Evolutionary conservation across 345 rosid genomes (phyloP), one percentile per base, ranked within the genome.

Genomic region (Eucalyptus globulus): DNA sequence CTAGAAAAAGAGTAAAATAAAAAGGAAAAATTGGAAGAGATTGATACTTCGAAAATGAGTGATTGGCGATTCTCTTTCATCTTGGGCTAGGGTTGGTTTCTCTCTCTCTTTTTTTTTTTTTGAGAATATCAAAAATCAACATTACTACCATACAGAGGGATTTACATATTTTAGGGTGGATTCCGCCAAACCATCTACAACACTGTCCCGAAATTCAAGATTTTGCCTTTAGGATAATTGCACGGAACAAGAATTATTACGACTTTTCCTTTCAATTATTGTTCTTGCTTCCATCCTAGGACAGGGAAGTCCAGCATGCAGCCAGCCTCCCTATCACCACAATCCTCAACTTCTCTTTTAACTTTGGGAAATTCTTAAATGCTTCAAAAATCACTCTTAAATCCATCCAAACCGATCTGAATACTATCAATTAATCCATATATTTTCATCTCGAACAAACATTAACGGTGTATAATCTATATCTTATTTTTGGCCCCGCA

Each of bases 151-250:
- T 62, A 62, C 6, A 2, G 4, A 27, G 7, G 4, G 15, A 26
- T 27, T 60, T 11, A 5, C 31, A 60, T 5, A 12, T 27, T 60
- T 60, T 11, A 12, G 27, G 31, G 31, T 27, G 15, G 13, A 58
- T 58, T 58, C 1, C 0, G 2, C n/a, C 65, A 6, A 53, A 53
- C 27, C 12, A 0, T 54, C 27, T 22, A 21, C 12, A 8, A 5
- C 31, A 12, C 0, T 0, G 3, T 27, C 4, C 4, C 2, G 1
- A 60, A 29, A 60, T 27, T 29, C 6, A 27, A 3, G 0, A 13
- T 29, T n/a, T 31, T 9, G 12, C 43, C 24, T 2, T 72, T 10
- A 2, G 19, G 44, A 72, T 72, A 37, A 34, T 34, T 34, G 81
- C 0, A 65, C 31, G 8, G 0, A 14, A 65, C 16, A n/a, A 14